Base-by-base conservation (phyloP, 2,329 filamentous ascomycete species). In the Mollisia scopiformis region DNA sequence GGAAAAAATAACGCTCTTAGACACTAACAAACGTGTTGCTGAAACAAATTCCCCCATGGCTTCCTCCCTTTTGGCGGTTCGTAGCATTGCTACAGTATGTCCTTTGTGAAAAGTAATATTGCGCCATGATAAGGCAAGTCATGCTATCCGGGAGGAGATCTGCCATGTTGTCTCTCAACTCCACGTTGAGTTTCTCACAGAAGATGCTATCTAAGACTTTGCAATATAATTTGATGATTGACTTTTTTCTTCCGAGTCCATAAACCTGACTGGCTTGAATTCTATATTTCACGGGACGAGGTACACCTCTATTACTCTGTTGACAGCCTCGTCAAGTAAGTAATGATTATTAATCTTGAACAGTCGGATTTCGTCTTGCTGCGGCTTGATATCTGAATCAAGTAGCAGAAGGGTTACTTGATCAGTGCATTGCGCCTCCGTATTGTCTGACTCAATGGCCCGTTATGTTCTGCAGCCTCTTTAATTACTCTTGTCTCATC, bases 51-150 rank as follows among this genome's bases (percentile, higher is more conserved):
- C 21, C 28, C 46, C 46, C 46, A 28, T 27, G 16, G 14, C 23
- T 25, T 31, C n/a, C 41, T 19, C 10, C 35, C 14, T 19, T 49
- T 49, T 39, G 27, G 27, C 21, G 6, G 21, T 35, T 49, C 8
- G 16, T n/a, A n/a, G n/a, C n/a, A n/a, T n/a, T n/a, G n/a, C 10
- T 11, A 13, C 11, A 37, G 33, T 11, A 37, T 47, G n/a, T 35
- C 3, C 27, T 37, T 54, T 43, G 41, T 39, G 27, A 19, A 43
- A 33, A 23, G 57, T 33, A 41, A 53, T 46, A 6, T 33, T 47
- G 58, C 52, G 41, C 47, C 21, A 57, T 30, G 33, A 53, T 46
- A 37, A 52, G 52, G 46, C 33, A 57, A 51, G 33, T 51, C 47
- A 23, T 57, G 2, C 43, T 13, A 6, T 16, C 37, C n/a, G n/a